Evolutionary conservation across 1,284 basidiomycete species (phyloP).

Genomic region (Volvariella surrecta): DNA sequence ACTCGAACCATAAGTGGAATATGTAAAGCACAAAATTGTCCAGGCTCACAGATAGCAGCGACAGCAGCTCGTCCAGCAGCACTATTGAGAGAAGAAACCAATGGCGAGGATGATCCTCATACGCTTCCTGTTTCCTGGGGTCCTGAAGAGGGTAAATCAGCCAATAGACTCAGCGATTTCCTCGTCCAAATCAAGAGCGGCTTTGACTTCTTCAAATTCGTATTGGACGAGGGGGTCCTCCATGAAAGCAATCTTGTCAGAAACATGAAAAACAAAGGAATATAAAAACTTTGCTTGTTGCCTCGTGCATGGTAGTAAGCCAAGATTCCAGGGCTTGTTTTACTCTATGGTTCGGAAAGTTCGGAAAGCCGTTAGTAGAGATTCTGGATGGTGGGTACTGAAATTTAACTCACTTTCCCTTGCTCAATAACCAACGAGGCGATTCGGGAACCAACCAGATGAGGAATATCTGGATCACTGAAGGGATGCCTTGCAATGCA

Average conservation of each 20-base stretch:
- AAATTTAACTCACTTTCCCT: conserved; percentile 35
- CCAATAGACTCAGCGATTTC: conserved; percentile 41
- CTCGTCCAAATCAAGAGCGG: conserved; percentile 59
- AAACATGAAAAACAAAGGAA: background rate
- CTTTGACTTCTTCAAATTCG: conserved; percentile 72
- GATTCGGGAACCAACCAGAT: conserved; percentile 63
- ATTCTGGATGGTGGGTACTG: too few species aligned
- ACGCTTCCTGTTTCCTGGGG: conserved; percentile 44
- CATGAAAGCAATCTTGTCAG: too few species aligned
- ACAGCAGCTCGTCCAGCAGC: conserved; percentile 33
- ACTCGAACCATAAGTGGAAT: background rate
- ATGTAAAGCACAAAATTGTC: background rate
- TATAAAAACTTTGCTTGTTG: conserved; percentile 29
- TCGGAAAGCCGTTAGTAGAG: too few species aligned
- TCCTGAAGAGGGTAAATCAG: conserved; percentile 41
- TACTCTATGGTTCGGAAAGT: conserved; percentile 34
- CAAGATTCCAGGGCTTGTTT: conserved; percentile 50
- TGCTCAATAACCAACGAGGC: conserved; percentile 62
- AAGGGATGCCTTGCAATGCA: conserved; percentile 54
- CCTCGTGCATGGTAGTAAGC: conserved; percentile 73
- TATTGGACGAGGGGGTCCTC: conserved; percentile 61
- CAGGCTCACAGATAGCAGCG: conserved; percentile 28
- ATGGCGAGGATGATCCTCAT: conserved; percentile 48
- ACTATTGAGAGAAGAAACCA: conserved; percentile 60
- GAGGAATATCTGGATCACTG: conserved; percentile 52